A percentile compares a stretch with the other conserved stretches of the same genome.
These are phyloP conservation scores for Candida albicans DNA, from an alignment of 1,139 yeast genomes.

Conservation along the genomic window DNA sequence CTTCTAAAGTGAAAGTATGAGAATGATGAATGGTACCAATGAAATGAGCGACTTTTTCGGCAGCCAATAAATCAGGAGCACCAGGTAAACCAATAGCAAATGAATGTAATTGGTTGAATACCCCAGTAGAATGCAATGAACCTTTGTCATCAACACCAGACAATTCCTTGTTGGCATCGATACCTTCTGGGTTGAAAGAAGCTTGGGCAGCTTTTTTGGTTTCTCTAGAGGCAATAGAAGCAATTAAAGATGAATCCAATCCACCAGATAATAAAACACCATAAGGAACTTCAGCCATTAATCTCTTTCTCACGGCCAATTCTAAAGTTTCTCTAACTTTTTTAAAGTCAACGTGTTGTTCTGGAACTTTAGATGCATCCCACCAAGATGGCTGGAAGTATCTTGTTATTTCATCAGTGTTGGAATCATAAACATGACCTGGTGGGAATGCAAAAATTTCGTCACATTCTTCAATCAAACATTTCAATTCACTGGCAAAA, in stretches of 20 bases:
- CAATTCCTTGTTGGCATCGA: conserved; percentile 59
- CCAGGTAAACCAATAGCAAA: conserved; percentile 97
- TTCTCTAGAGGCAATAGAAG: conserved; percentile 95
- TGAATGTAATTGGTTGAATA: conserved; percentile 84
- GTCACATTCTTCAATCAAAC: conserved; percentile 93
- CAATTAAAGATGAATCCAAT: conserved; percentile 92
- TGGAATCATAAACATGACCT: conserved; percentile 94
- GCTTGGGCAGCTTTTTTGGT: conserved; percentile 82
- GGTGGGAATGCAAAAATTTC: conserved; percentile 94
- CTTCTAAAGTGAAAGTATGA: conserved; percentile 94
- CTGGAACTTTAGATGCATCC: conserved; percentile 75
- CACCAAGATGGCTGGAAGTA: conserved; percentile 95
- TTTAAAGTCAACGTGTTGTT: conserved; percentile 69
- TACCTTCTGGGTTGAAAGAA: conserved; percentile 44
- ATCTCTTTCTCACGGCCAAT: conserved; percentile 95
- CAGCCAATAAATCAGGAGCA: conserved; percentile 97
- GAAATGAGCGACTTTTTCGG: conserved; percentile 91
- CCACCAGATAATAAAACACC: conserved; percentile 98
- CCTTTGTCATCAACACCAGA: conserved; percentile 94
- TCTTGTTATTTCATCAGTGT: conserved; percentile 79
- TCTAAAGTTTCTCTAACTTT: conserved; percentile 79
- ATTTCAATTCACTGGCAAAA: conserved; percentile 93
- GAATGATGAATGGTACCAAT: conserved; percentile 97
- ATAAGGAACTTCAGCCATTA: conserved; percentile 98
- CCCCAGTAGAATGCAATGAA: conserved; percentile 69